Evolutionary conservation across 2,329 filamentous ascomycete species (phyloP).

Genomic region (Penicillium sp.): DNA sequence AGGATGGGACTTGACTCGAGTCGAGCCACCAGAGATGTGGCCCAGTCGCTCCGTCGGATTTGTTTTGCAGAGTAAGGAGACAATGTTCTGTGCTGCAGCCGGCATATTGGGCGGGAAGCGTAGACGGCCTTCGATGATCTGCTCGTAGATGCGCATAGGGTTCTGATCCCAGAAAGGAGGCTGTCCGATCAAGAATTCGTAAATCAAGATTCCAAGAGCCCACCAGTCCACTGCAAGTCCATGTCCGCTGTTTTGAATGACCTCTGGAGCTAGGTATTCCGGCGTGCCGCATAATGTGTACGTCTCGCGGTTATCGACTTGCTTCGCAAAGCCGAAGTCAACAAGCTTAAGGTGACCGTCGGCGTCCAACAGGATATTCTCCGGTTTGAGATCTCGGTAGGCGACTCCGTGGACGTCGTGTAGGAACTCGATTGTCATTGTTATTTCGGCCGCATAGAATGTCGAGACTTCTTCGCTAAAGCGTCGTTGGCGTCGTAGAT

Average conservation of each 20-base stretch:
- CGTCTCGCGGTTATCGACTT: conserved; percentile 56
- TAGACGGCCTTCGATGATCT: conserved; percentile 62
- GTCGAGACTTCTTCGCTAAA: conserved; percentile 62
- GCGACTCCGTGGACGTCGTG: conserved; percentile 64
- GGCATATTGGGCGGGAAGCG: conserved; percentile 61
- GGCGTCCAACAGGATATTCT: conserved; percentile 65
- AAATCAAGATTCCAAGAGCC: conserved; percentile 65
- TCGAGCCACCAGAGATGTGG: conserved; percentile 59
- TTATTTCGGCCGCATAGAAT: conserved; percentile 66
- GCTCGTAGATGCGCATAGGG: conserved; percentile 67
- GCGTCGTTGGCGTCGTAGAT: conserved; percentile 58
- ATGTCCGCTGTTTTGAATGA: conserved; percentile 64
- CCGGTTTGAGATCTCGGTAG: conserved; percentile 64
- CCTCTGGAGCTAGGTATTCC: conserved; percentile 65
- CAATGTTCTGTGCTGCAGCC: conserved; percentile 58
- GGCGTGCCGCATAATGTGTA: conserved; percentile 67
- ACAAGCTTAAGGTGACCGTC: conserved; percentile 65
- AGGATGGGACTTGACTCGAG: conserved; percentile 58
- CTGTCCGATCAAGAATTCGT: conserved; percentile 65
- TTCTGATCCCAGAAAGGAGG: conserved; percentile 69
- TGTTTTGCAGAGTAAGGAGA: conserved; percentile 60
- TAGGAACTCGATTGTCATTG: conserved; percentile 62
- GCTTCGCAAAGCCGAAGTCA: conserved; percentile 67
- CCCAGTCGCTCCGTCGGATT: conserved; percentile 62
- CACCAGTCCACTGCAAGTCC: conserved; percentile 67